Evolutionary conservation across 78 protist species (phyloP).

Genomic region (Dictyostelium brefeldianum): DNA sequence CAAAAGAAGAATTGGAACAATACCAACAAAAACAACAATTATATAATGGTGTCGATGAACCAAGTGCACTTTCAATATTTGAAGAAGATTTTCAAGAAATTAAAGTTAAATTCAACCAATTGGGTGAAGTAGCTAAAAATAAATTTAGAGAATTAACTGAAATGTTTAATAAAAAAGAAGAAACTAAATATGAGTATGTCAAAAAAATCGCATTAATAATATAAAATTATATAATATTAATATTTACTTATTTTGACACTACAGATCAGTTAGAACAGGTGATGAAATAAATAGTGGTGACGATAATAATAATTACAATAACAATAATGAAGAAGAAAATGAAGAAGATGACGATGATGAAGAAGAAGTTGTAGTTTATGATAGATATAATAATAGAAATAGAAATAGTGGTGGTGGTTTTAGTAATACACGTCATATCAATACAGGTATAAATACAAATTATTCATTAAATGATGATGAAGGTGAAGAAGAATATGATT

Average conservation of each 20-base stretch:
- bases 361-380: constrained; percentile 40
- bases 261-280: no score
- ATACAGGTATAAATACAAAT: background rate
- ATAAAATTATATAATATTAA: no score
- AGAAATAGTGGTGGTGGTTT: no score
- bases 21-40: constrained; percentile 8
- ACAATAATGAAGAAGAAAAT: background rate
- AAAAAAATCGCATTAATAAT: no score
- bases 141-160: constrained; percentile 70
- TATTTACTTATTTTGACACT: no score
- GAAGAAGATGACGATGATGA: constrained; percentile 42
- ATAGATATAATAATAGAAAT: background rate
- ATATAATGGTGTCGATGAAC: background rate
- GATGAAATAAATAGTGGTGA: no score
- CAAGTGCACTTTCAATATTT: constrained; percentile 28
- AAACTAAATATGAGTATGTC: constrained; percentile 54
- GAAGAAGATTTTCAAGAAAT: constrained; percentile 72
- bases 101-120: constrained; percentile 43
- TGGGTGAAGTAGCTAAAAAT: constrained; percentile 67
- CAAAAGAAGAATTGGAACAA: constrained; percentile 19
- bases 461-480: background rate
- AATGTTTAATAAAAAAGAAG: constrained; percentile 64
- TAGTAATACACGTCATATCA: background rate
- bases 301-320: no score
- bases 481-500: background rate